These are phyloP conservation scores for Monilinia aucupariae DNA, from an alignment of 2,329 filamentous ascomycete species.

Conservation along the genomic window DNA sequence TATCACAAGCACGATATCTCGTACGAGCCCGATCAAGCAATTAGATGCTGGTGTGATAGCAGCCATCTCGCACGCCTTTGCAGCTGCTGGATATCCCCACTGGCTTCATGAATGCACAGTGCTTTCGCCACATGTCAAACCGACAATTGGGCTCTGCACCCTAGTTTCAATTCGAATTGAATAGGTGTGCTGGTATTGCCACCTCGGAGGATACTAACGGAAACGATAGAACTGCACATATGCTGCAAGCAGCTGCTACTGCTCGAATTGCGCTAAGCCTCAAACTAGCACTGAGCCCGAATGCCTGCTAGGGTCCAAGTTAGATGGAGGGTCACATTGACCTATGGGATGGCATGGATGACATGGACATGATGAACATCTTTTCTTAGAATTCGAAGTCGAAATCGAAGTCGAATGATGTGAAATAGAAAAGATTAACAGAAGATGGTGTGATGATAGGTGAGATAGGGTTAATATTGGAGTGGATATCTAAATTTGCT, in stretches of 20 bases:
- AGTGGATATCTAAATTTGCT: not conserved
- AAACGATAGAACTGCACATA: not conserved
- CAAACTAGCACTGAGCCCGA: not conserved
- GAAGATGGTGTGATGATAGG: not conserved
- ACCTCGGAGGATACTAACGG: not conserved
- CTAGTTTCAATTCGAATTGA: not conserved
- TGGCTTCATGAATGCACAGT: not conserved
- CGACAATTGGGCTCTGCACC: not conserved
- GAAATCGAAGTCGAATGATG: not conserved
- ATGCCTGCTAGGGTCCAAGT: not conserved
- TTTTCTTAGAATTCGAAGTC: not conserved
- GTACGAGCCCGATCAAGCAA: not conserved
- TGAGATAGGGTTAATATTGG: not conserved
- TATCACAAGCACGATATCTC: not conserved
- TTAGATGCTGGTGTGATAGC: not conserved
- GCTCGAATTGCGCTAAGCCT: not conserved
- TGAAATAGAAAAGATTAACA: not conserved
- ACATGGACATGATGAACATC: not conserved
- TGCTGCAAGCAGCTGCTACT: not conserved
- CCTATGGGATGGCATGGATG: not conserved
- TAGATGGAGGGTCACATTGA: not conserved
- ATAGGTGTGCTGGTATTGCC: not conserved
- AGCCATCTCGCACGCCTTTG: constrained; percentile 5
- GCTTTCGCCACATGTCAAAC: not conserved
- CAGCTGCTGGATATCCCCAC: not conserved